These are phyloP conservation scores for Saitozyma podzolica DNA, from an alignment of 768 basidiomycete species.

Conservation along the genomic window DNA sequence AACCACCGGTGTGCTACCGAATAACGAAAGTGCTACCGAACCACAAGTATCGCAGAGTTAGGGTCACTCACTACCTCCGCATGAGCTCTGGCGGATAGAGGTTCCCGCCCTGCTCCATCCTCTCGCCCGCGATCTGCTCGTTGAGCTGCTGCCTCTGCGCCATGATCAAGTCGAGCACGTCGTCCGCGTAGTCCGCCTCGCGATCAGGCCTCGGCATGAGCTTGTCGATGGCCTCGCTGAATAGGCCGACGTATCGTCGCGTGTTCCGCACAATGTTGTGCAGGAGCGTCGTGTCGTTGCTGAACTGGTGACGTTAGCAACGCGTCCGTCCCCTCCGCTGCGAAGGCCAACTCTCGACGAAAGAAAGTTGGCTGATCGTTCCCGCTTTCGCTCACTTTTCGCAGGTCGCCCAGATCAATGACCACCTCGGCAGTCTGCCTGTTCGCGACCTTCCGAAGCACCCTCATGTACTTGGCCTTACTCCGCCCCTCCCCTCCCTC, in stretches of 20 bases:
- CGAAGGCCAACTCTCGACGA: slow-evolving; percentile 1
- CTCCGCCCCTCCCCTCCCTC: slow-evolving; percentile 16
- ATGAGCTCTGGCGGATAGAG: slow-evolving; percentile 89
- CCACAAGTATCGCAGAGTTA: background rate
- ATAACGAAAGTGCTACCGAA: too few relatives aligned
- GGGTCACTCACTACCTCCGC: slow-evolving; percentile 80
- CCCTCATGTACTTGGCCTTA: slow-evolving; percentile 51
- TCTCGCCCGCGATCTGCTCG: slow-evolving; percentile 57
- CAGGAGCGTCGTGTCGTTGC: slow-evolving; percentile 65
- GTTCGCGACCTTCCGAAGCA: slow-evolving; percentile 66
- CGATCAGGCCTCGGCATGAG: slow-evolving; percentile 84
- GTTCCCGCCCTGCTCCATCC: slow-evolving; percentile 31
- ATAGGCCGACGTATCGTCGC: slow-evolving; percentile 83
- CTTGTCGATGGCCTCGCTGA: slow-evolving; percentile 85
- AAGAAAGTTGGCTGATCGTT: slow-evolving; percentile 6
- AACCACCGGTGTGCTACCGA: too few relatives aligned
- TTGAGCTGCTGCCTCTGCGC: slow-evolving; percentile 90
- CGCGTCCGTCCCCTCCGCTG: background rate
- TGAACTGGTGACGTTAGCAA: slow-evolving; percentile 55
- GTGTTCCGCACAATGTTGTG: slow-evolving; percentile 77
- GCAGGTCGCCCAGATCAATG: slow-evolving; percentile 85
- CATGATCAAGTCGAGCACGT: slow-evolving; percentile 94
- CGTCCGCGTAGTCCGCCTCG: slow-evolving; percentile 77
- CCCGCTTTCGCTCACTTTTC: slow-evolving; percentile 58
- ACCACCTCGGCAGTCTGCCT: slow-evolving; percentile 85